These are phyloP conservation scores for Vitis labrusca DNA, from an alignment of 164 flowering plant species.

Conservation along the genomic window DNA sequence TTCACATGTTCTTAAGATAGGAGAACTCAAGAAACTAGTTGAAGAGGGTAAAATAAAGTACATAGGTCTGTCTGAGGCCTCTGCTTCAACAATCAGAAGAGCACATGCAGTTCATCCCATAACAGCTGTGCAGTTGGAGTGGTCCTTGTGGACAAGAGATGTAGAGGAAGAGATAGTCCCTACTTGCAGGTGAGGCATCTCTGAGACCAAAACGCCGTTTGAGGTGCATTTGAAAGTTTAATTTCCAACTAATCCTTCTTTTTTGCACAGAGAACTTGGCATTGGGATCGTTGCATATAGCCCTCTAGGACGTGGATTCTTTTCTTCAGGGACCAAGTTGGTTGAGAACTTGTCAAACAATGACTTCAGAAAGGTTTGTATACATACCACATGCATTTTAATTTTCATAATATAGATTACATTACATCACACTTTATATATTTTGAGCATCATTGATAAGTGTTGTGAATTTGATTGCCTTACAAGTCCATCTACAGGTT, in stretches of 20 bases:
- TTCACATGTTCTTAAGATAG: slow-evolving; percentile 22
- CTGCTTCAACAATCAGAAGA: slow-evolving; percentile 58
- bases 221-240: neutral
- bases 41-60: slow-evolving; percentile 62
- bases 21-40: slow-evolving; percentile 54
- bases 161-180: slow-evolving; percentile 36
- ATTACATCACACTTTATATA: too few species aligned
- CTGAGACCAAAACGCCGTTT: neutral
- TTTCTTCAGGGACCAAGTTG: slow-evolving; percentile 46
- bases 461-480: too few species aligned
- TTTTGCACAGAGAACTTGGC: slow-evolving; percentile 36
- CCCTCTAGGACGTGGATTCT: slow-evolving; percentile 60
- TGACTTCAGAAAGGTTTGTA: slow-evolving; percentile 51
- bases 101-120: slow-evolving; percentile 68
- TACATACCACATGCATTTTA: too few species aligned
- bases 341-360: slow-evolving; percentile 28
- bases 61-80: slow-evolving; percentile 59
- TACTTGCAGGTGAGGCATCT: slow-evolving; percentile 32
- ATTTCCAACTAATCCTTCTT: neutral
- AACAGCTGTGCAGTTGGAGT: slow-evolving; percentile 65
- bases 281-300: slow-evolving; percentile 64
- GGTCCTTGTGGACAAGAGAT: slow-evolving; percentile 58
- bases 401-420: too few species aligned
- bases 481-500: too few species aligned
- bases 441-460: too few species aligned